These are phyloP conservation scores for Acanthamoeba sp. DNA, from an alignment of 208 protist genomes.

Conservation along the genomic window DNA sequence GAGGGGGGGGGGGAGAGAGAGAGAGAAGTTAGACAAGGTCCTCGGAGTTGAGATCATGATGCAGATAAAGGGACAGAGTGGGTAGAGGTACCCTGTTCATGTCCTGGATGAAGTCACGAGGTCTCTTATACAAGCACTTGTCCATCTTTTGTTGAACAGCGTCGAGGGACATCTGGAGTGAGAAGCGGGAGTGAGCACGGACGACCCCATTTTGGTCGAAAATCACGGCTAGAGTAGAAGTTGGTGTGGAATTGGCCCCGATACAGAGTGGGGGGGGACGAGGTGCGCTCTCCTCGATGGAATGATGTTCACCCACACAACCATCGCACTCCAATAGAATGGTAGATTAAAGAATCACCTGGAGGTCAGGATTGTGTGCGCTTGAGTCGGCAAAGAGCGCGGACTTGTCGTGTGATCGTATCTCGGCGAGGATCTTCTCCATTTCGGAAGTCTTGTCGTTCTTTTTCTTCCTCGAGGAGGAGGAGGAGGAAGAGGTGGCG, in stretches of 20 bases:
- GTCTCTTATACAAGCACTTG: neutral
- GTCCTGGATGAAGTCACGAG: neutral
- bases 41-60: neutral
- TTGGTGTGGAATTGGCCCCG: too few species aligned
- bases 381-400: neutral
- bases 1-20: neutral
- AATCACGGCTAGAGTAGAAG: too few species aligned
- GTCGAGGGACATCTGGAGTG: constrained; percentile 9
- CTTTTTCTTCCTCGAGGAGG: neutral
- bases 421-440: constrained; percentile 1
- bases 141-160: neutral
- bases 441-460: neutral
- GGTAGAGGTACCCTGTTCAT: neutral
- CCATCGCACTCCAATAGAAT: neutral
- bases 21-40: neutral
- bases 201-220: too few species aligned
- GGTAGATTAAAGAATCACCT: neutral
- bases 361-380: constrained; percentile 53
- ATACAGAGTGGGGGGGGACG: too few species aligned
- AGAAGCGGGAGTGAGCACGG: neutral
- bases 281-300: too few species aligned
- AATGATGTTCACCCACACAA: constrained; percentile 2
- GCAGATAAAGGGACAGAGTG: neutral
- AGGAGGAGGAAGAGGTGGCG: neutral
- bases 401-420: constrained; percentile 2